These are phyloP conservation scores for Fistulinella cinereoalba DNA, from an alignment of 1,284 basidiomycete genomes.

Conservation along the genomic window DNA sequence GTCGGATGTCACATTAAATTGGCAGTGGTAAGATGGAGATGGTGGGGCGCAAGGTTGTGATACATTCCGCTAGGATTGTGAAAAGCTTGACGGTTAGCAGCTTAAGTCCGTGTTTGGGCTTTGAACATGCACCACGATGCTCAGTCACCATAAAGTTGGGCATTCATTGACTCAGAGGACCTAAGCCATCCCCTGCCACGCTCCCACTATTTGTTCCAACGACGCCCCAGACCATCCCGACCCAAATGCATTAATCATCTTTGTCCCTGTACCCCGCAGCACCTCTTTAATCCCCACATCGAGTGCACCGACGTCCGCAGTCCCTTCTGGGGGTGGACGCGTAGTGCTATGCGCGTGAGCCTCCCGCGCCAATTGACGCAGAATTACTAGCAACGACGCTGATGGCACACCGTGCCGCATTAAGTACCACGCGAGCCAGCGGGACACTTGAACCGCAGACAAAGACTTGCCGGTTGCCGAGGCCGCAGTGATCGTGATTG, in stretches of 20 bases:
- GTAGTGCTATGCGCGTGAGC: conserved; percentile 53
- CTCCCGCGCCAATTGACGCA: conserved; percentile 57
- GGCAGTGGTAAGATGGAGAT: no score
- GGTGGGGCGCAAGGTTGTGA: no score
- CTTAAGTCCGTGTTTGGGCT: no score
- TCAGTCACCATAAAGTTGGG: no score
- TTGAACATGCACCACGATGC: no score
- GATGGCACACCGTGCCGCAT: conserved; percentile 64
- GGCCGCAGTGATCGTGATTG: neutral
- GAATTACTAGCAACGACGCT: conserved; percentile 55
- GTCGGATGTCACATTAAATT: no score
- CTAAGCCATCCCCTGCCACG: conserved; percentile 43
- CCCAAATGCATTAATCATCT: conserved; percentile 62
- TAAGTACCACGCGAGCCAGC: conserved; percentile 57
- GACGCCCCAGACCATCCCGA: conserved; percentile 66
- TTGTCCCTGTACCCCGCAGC: conserved; percentile 61
- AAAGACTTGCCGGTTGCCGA: conserved; percentile 2
- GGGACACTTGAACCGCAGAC: conserved; percentile 38
- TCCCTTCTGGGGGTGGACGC: conserved; percentile 47
- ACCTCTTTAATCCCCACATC: conserved; percentile 67
- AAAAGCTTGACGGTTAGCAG: no score
- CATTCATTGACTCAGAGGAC: no score
- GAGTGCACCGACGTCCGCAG: conserved; percentile 43
- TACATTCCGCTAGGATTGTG: no score
- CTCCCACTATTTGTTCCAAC: conserved; percentile 57